phyloP scores from a whole-genome alignment of 2,329 filamentous ascomycete species.

The Xylariales sp. region DNA sequence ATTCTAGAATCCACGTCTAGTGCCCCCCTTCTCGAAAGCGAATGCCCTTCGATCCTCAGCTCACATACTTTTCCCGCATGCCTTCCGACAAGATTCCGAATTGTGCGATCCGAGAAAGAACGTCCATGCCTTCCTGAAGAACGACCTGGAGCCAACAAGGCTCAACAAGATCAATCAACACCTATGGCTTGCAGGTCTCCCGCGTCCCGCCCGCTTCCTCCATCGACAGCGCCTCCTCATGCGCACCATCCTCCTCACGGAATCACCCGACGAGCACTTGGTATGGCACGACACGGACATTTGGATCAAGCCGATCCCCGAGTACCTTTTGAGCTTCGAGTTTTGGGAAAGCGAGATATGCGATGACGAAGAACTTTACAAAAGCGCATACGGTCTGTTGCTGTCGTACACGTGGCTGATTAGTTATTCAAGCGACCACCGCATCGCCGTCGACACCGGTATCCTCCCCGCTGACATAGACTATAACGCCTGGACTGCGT shows the following conservation, averaged over 20 bases:
- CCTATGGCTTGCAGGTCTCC: constrained; percentile 42
- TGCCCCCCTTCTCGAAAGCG: constrained; percentile 15
- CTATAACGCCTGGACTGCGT: not conserved
- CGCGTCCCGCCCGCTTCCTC: constrained; percentile 40
- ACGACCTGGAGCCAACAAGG: constrained; percentile 35
- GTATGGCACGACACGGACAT: constrained; percentile 44
- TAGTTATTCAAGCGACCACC: constrained; percentile 53
- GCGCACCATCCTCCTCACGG: constrained; percentile 48
- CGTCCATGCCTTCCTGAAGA: constrained; percentile 10
- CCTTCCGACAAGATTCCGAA: constrained; percentile 1
- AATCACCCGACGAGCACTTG: constrained; percentile 48
- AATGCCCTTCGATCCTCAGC: constrained; percentile 7
- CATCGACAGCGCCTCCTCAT: constrained; percentile 46
- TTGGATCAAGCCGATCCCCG: constrained; percentile 47
- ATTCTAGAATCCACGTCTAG: constrained; percentile 2
- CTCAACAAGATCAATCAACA: constrained; percentile 36
- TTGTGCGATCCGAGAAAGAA: not conserved
- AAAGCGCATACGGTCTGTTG: constrained; percentile 53
- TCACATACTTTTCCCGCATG: constrained; percentile 2
- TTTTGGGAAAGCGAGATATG: constrained; percentile 46
- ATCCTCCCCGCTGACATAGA: constrained; percentile 41
- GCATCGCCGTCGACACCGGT: constrained; percentile 47
- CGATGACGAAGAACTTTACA: constrained; percentile 39
- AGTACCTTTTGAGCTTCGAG: constrained; percentile 42
- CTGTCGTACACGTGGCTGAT: constrained; percentile 57